Evolutionary conservation across 345 rosid species (phyloP), one percentile per base, ranked within the genome.

Genomic region (Trapa incisa): DNA sequence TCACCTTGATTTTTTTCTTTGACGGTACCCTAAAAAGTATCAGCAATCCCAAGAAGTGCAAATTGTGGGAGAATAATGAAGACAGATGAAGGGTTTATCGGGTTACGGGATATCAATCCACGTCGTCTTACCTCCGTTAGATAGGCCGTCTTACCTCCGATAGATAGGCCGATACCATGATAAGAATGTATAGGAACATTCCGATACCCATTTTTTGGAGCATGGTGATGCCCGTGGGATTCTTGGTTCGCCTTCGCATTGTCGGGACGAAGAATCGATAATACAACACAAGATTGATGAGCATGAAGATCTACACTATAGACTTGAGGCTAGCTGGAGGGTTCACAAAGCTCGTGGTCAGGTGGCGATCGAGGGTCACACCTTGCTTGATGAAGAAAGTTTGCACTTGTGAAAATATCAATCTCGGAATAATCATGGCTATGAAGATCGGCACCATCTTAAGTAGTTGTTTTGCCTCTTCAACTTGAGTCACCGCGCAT

Each of bases 171-270:
- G 64, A 65, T 37, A 76, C 47, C 93, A 85, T 83, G 63, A 84
- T 71, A 1, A 75, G 10, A n/a, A 83, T 37, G 11, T 88, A 90
- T 47, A 89, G 37, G 37, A 76, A 1, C 41, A 88, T 48, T 5
- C 97, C 98, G 5, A 79, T 82, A 39, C 96, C 97, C 87, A 92
- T 86, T 68, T 96, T 82, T 48, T 85, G 93, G 37, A 89, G 86
- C 75, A 86, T 37, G 15, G 97, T 86, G 61, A 92, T 77, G 11
- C 98, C 93, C 76, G 93, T 75, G 0, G 91, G 97, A 65, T 86
- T 88, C 32, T 79, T 79, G 0, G 97, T 86, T 74, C 74, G 74
- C 14, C 74, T 75, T 15, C 85, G 70, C 33, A 74, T 43, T 9
- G 67, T 0, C 5, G 87, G 88, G 47, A 92, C 87, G 6, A 86